Base-by-base conservation (phyloP, 2,329 filamentous ascomycete genomes). In the Atkinsonella hypoxylon region DNA sequence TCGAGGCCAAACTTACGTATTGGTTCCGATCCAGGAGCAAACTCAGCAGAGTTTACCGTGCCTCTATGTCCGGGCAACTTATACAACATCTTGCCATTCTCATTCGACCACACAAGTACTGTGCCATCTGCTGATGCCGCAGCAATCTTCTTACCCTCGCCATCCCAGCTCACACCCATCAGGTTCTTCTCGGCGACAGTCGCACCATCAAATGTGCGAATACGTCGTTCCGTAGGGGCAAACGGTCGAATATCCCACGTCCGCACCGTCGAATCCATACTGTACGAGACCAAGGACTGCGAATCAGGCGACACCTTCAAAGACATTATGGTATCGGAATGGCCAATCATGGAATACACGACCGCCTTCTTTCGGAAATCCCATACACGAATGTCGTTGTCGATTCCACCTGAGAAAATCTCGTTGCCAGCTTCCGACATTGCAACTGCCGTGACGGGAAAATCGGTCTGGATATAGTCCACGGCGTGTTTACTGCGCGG, bases 161-260 rank as follows among this genome's bases (percentile, higher is more conserved):
- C 74, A 62, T 94, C 87, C 93, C 93, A 98, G 68, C 88, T 94
- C 15, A 89, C 90, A 50, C 85, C 80, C 53, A 95, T 81, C 13
- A 98, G 72, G 60, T 97, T 97, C 75, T 93, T 93, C 68, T 98
- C 93, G 48, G 95, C 68, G 0, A 81, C 76, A 11, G 86, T 84
- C 0, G 91, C 91, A n/a, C 93, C 93, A 59, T 97, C 91, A 64
- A 93, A 95, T 0, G 88, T 95, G 61, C 82, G 81, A 53, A 97
- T 81, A 53, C 88, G 83, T 56, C 93, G 78, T 64, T 96, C 87
- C 0, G 85, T 82, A 0, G 93, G 89, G 7, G 93, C 91, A 69
- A 97, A 98, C 0, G 93, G 91, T 58, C 91, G 79, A 48, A 98
- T 87, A 64, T 98, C 91, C 93, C 93, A 98, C 17, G 90, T 96